These are phyloP conservation scores for Phytophthora lateralis DNA, from an alignment of 352 stramenopile genomes.

Conservation along the genomic window DNA sequence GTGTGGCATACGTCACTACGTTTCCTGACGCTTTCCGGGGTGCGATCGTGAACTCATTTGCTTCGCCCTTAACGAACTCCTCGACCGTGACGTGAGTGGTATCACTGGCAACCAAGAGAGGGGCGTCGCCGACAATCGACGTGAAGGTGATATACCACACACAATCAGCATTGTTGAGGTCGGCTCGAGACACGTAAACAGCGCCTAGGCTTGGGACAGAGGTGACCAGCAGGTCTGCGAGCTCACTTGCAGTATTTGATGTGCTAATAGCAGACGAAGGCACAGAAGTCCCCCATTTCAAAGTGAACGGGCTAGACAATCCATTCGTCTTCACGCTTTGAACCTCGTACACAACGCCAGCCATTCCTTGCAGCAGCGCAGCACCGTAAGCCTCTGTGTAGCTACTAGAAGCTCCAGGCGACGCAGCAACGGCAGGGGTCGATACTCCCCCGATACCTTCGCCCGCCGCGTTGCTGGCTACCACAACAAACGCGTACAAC, in stretches of 20 bases:
- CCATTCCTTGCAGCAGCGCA: slow-evolving; percentile 90
- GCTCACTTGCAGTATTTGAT: slow-evolving; percentile 41
- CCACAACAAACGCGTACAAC: slow-evolving; percentile 93
- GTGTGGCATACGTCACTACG: slow-evolving; percentile 88
- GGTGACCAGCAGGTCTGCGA: slow-evolving; percentile 48
- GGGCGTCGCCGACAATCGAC: slow-evolving; percentile 78
- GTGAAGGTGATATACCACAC: slow-evolving; percentile 90
- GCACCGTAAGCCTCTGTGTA: slow-evolving; percentile 91
- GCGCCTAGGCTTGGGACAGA: slow-evolving; percentile 42
- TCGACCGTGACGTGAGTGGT: slow-evolving; percentile 56
- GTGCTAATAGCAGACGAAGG: slow-evolving; percentile 50
- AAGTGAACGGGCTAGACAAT: slow-evolving; percentile 51
- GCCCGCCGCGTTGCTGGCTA: slow-evolving; percentile 93
- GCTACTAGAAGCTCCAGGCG: slow-evolving; percentile 82
- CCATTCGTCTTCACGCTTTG: slow-evolving; percentile 85
- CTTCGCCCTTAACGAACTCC: slow-evolving; percentile 93
- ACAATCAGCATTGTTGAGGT: slow-evolving; percentile 55
- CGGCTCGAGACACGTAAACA: slow-evolving; percentile 66
- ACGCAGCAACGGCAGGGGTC: slow-evolving; percentile 92
- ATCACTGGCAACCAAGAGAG: slow-evolving; percentile 62
- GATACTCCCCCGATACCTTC: slow-evolving; percentile 85
- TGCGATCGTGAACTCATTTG: slow-evolving; percentile 96
- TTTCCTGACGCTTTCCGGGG: slow-evolving; percentile 92
- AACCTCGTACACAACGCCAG: slow-evolving; percentile 95
- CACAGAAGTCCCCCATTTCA: slow-evolving; percentile 46